phyloP scores from a whole-genome alignment of 768 basidiomycete species.

The Suillus paluster region DNA sequence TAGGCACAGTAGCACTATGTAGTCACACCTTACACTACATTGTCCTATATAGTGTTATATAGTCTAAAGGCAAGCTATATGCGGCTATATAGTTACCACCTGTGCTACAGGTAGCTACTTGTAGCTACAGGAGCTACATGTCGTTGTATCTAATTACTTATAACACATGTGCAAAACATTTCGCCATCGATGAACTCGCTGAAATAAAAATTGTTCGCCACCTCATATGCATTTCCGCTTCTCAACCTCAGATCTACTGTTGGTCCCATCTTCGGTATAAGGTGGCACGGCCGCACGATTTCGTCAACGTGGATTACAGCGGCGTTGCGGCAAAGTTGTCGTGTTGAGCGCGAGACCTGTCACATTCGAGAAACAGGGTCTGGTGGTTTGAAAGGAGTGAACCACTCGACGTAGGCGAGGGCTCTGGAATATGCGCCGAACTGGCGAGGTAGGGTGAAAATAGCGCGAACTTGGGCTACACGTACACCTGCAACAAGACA shows the following conservation, averaged over 20 bases:
- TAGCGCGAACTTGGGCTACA: constrained; percentile 15
- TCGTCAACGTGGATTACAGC: neutral
- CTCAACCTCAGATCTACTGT: constrained; percentile 15
- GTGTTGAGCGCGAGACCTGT: constrained; percentile 1
- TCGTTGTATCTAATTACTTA: neutral
- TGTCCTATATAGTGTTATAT: neutral
- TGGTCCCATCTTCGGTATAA: constrained; percentile 19
- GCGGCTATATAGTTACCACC: neutral
- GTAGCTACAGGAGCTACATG: neutral
- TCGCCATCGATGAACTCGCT: constrained; percentile 6
- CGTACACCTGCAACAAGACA: constrained; percentile 7
- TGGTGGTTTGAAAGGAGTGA: constrained; percentile 16
- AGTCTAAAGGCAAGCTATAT: neutral
- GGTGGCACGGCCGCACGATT: constrained; percentile 6
- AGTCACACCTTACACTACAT: neutral
- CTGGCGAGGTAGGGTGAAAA: constrained; percentile 15
- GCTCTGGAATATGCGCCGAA: constrained; percentile 13
- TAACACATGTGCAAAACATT: neutral
- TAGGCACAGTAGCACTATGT: constrained; percentile 2
- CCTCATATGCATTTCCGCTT: constrained; percentile 1
- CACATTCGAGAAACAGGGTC: constrained; percentile 3
- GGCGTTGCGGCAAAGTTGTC: neutral
- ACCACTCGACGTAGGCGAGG: constrained; percentile 32
- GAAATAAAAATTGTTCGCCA: constrained; percentile 5
- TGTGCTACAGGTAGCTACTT: neutral